A percentile compares a stretch with the other conserved stretches of the same genome.
Conservation (phyloP, 1,284 basidiomycete species). For the Chalciporus sp. region DNA sequence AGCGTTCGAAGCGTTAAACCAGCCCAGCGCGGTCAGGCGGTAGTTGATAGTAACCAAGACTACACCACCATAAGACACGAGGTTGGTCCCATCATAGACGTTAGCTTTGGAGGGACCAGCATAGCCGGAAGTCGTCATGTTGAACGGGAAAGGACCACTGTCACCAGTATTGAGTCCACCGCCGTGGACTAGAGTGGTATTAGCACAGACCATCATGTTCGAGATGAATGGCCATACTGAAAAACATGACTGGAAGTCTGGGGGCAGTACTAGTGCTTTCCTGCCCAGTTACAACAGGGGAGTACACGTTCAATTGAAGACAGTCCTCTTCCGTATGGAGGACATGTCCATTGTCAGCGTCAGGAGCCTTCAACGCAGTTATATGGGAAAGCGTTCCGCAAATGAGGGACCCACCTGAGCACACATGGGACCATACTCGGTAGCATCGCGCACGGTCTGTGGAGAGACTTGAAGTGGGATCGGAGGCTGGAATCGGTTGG, state of each 20-base stretch:
- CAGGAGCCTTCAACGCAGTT: slow-evolving; percentile 3
- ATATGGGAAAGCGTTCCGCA: neutral
- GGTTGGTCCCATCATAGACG: slow-evolving; percentile 21
- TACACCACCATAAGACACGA: slow-evolving; percentile 25
- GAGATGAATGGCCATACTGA: slow-evolving; percentile 5
- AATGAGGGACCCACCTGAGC: slow-evolving; percentile 10
- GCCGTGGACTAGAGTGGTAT: slow-evolving; percentile 13
- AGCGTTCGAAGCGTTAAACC: slow-evolving; percentile 26
- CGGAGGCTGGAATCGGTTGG: slow-evolving; percentile 15
- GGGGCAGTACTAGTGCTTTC: neutral
- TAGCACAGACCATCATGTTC: neutral
- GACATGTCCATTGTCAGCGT: slow-evolving; percentile 10
- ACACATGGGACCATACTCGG: slow-evolving; percentile 15
- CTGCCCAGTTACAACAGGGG: slow-evolving; percentile 3
- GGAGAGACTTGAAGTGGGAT: slow-evolving; percentile 8
- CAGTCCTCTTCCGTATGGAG: slow-evolving; percentile 16
- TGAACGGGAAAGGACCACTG: slow-evolving; percentile 18
- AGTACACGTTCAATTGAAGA: slow-evolving; percentile 20
- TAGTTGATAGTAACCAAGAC: slow-evolving; percentile 42
- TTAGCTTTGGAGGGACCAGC: slow-evolving; percentile 20
- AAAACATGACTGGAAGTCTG: slow-evolving; percentile 23
- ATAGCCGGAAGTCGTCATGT: slow-evolving; percentile 19
- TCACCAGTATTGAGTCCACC: slow-evolving; percentile 16
- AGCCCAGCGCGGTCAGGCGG: slow-evolving; percentile 27
- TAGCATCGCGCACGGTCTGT: slow-evolving; percentile 2